These are phyloP conservation scores for Arxiozyma slooffiae DNA, from an alignment of 1,139 yeast species.

Conservation along the genomic window DNA sequence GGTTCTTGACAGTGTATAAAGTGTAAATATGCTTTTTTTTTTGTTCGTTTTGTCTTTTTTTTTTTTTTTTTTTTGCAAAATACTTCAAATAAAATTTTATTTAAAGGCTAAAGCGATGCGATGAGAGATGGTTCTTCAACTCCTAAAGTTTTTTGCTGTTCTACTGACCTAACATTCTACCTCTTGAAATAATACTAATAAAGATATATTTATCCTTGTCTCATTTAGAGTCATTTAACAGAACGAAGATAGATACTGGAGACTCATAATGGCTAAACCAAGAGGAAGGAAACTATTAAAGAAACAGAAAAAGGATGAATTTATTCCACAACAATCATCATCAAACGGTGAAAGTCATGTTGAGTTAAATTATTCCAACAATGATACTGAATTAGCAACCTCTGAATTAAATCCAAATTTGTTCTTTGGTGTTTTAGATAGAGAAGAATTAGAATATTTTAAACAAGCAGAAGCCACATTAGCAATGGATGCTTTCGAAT, in stretches of 20 bases:
- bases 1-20: no score
- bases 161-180: no score
- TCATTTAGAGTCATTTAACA: background rate
- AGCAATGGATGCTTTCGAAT: slow-evolving; percentile 68
- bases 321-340: slow-evolving; percentile 9
- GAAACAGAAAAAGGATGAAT: slow-evolving; percentile 31
- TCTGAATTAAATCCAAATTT: slow-evolving; percentile 22
- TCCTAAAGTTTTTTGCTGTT: no score
- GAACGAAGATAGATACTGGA: background rate
- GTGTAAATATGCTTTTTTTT: no score
- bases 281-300: slow-evolving; percentile 65
- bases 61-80: no score
- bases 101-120: slow-evolving; percentile 8
- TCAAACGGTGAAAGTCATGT: slow-evolving; percentile 4
- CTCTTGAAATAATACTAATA: no score
- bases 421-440: slow-evolving; percentile 80
- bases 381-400: background rate
- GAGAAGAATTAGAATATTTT: slow-evolving; percentile 79
- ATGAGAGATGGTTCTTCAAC: slow-evolving; percentile 8
- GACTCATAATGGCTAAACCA: slow-evolving; percentile 27
- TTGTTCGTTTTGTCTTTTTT: no score
- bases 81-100: no score
- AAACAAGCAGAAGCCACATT: slow-evolving; percentile 85
- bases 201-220: no score
- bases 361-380: slow-evolving; percentile 1